These are phyloP conservation scores for Salvia splendens DNA, from an alignment of 257 asterid species.

Conservation along the genomic window DNA sequence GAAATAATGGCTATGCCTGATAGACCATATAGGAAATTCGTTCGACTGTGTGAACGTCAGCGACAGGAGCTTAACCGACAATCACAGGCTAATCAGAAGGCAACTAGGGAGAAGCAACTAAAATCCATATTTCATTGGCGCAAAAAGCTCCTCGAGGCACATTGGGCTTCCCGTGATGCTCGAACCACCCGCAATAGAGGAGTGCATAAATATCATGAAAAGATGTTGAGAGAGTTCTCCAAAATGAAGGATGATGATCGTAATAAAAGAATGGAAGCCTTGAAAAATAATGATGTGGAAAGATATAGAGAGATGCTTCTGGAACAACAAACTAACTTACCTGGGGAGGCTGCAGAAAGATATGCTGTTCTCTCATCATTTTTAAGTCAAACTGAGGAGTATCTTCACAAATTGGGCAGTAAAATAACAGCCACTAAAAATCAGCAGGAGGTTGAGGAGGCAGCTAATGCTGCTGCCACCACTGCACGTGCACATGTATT, in stretches of 20 bases:
- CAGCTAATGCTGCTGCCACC: constrained; percentile 78
- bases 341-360: constrained; percentile 98
- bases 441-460: constrained; percentile 98
- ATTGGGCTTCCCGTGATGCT: constrained; percentile 97
- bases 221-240: constrained; percentile 93
- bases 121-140: constrained; percentile 97
- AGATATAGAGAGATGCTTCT: constrained; percentile 96
- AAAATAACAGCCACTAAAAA: constrained; percentile 94
- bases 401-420: constrained; percentile 86
- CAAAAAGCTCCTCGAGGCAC: constrained; percentile 97
- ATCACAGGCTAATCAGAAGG: constrained; percentile 81
- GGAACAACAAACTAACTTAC: constrained; percentile 84
- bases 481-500: constrained; percentile 91
- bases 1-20: constrained; percentile 99
- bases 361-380: constrained; percentile 93
- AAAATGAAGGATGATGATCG: constrained; percentile 91
- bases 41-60: constrained; percentile 94
- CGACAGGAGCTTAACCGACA: constrained; percentile 94
- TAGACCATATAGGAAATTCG: constrained; percentile 91
- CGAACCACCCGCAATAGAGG: constrained; percentile 97
- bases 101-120: constrained; percentile 86
- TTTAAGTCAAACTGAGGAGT: constrained; percentile 90
- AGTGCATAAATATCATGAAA: constrained; percentile 97
- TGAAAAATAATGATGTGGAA: constrained; percentile 97
- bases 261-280: constrained; percentile 94